A percentile compares a stretch with the other conserved stretches of the same genome.
Conservation (phyloP, 1,284 basidiomycete species). For the Trametes sp. region DNA sequence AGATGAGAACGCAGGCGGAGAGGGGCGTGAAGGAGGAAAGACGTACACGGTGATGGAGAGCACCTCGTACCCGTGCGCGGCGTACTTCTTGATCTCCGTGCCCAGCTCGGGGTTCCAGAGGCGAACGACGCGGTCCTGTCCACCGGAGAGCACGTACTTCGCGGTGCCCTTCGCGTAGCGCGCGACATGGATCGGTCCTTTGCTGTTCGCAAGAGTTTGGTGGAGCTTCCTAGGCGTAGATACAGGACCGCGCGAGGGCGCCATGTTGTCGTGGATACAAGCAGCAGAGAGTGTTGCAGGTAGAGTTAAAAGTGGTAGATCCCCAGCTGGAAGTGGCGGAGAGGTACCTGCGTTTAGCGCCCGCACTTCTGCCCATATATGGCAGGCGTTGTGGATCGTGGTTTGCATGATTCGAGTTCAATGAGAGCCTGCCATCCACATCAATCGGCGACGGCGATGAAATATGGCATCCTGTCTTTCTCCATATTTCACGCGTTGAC, state of each 20-base stretch:
- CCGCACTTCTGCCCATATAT: too few species aligned
- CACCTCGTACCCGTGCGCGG: constrained; percentile 94
- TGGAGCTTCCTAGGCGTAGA: constrained; percentile 69
- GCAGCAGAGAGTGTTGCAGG: too few species aligned
- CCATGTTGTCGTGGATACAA: too few species aligned
- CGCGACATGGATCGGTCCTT: constrained; percentile 84
- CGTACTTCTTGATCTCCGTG: constrained; percentile 89
- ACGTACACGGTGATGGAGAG: constrained; percentile 88
- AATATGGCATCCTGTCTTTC: too few species aligned
- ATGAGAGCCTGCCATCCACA: too few species aligned
- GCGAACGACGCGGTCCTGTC: constrained; percentile 88
- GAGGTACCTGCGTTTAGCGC: too few species aligned
- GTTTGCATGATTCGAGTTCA: too few species aligned
- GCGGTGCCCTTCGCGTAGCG: constrained; percentile 86
- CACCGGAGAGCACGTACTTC: constrained; percentile 91
- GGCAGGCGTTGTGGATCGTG: too few species aligned
- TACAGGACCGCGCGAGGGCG: constrained; percentile 67
- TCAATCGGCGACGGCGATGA: too few species aligned
- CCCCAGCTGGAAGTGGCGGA: too few species aligned
- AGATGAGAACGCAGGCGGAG: neutral
- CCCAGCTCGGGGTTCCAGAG: constrained; percentile 91
- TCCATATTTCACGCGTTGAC: too few species aligned
- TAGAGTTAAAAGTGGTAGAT: too few species aligned
- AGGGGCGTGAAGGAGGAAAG: constrained; percentile 1
- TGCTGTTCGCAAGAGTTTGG: constrained; percentile 67